Percentiles rank a stretch among this genome's conserved stretches.
phyloP scores from a whole-genome alignment of 2,329 filamentous ascomycete genomes.

The Phaeosphaeria sp. region DNA sequence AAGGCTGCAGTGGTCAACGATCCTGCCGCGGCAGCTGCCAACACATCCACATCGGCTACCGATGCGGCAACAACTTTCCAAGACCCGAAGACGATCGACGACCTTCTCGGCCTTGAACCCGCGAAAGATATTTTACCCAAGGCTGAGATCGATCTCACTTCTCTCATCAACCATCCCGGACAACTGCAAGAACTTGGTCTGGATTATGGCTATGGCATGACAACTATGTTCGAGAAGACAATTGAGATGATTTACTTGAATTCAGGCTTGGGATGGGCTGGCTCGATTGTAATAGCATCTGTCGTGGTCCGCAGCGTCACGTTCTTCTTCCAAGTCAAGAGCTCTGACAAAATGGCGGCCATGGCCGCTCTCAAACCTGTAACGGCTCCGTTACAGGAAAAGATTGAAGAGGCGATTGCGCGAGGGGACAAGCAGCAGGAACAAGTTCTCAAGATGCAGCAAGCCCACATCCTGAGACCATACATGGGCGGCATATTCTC shows the following conservation, averaged over 20 bases:
- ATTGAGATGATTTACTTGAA: constrained; percentile 85
- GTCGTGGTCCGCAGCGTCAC: constrained; percentile 69
- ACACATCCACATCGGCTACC: constrained; percentile 4
- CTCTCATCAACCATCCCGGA: constrained; percentile 77
- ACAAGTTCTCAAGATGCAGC: constrained; percentile 52
- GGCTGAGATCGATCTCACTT: constrained; percentile 50
- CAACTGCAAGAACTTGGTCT: constrained; percentile 83
- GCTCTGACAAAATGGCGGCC: constrained; percentile 67
- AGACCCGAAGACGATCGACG: constrained; percentile 26
- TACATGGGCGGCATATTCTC: constrained; percentile 23
- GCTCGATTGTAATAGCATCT: constrained; percentile 70
- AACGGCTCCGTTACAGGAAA: constrained; percentile 61
- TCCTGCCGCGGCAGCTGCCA: constrained; percentile 20
- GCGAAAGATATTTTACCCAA: constrained; percentile 20
- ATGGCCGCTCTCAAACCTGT: constrained; percentile 67
- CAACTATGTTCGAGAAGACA: constrained; percentile 73
- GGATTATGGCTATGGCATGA: constrained; percentile 85
- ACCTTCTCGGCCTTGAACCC: constrained; percentile 23
- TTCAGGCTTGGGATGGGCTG: constrained; percentile 81
- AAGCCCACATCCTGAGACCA: constrained; percentile 58
- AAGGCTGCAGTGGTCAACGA: constrained; percentile 31
- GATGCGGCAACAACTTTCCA: constrained; percentile 9
- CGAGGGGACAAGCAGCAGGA: constrained; percentile 53
- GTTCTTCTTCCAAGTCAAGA: constrained; percentile 65
- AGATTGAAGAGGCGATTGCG: constrained; percentile 56